These are phyloP conservation scores for Tricholoma furcatifolium DNA, from an alignment of 768 basidiomycete genomes.

Conservation along the genomic window DNA sequence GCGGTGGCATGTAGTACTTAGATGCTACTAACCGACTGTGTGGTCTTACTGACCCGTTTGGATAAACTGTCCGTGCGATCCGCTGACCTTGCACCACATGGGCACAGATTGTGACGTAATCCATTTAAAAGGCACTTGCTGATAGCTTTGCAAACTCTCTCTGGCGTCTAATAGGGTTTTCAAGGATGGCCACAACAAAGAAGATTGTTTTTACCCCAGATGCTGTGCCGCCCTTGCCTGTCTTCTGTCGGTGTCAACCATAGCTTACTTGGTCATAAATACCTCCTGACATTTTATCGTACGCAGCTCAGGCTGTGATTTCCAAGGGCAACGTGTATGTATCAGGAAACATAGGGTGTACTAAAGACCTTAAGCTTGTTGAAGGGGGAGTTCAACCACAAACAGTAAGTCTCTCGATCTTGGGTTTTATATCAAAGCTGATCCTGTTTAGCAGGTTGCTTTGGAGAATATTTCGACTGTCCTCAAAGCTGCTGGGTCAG, in stretches of 20 bases:
- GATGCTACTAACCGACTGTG: too few relatives aligned
- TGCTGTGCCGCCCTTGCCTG: conserved; percentile 33
- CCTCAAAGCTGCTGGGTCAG: conserved; percentile 40
- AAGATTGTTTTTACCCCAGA: conserved; percentile 28
- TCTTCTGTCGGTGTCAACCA: conserved; percentile 31
- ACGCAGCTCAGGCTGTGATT: conserved; percentile 37
- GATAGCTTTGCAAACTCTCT: neutral
- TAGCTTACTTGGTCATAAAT: neutral
- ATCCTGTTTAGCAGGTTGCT: conserved; percentile 28
- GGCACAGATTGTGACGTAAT: too few relatives aligned
- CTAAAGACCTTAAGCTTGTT: conserved; percentile 14
- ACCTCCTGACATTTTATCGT: neutral
- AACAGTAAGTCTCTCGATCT: conserved; percentile 24
- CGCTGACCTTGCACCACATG: too few relatives aligned
- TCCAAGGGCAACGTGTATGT: conserved; percentile 34
- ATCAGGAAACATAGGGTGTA: conserved; percentile 39
- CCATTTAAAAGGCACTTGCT: too few relatives aligned
- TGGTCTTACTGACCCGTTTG: too few relatives aligned
- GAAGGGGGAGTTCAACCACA: conserved; percentile 36
- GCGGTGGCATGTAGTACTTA: neutral
- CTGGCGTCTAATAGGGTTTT: neutral
- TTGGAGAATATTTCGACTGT: conserved; percentile 38
- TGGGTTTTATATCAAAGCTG: neutral
- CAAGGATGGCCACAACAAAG: conserved; percentile 11
- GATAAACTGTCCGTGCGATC: too few relatives aligned